Percentiles rank a stretch among this genome's conserved stretches.
Evolutionary conservation across 176 grass and related monocot species (phyloP).

Genomic region (Triticum aestivum): IWGSC_CS_RefSeq_v2.1 NC_057808.1:52148341-52148840

Average conservation of each 20-base stretch:
- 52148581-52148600: background rate
- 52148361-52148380: too few species aligned
- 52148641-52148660: background rate
- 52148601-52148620: background rate
- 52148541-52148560: background rate
- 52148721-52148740: background rate
- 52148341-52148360: too few species aligned
- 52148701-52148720: background rate
- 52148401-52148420: background rate
- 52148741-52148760: background rate
- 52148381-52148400: background rate
- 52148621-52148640: background rate
- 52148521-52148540: background rate
- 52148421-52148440: background rate
- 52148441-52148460: background rate
- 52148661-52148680: slow-evolving; percentile 1
- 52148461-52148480: background rate
- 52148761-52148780: background rate
- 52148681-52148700: slow-evolving; percentile 13
- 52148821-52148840: background rate
- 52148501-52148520: background rate
- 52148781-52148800: background rate
- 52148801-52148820: background rate
- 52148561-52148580: background rate
- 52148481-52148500: background rate